phyloP scores from a whole-genome alignment of 352 stramenopile species.

The Pythium scleroteichum region DNA sequence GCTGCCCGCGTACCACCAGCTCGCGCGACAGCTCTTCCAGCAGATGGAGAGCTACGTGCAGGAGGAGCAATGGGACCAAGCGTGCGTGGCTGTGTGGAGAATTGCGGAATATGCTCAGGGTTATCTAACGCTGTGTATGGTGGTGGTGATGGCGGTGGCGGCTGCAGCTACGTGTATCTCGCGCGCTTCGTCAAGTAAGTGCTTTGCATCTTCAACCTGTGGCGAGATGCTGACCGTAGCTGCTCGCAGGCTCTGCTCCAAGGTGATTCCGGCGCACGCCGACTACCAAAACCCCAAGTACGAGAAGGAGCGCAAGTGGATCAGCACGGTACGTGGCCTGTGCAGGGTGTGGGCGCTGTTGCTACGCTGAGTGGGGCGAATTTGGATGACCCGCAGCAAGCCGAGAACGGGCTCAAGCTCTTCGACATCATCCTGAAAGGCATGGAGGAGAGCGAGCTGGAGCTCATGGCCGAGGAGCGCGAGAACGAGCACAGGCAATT shows the following conservation, averaged over 20 bases:
- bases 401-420: slow-evolving; percentile 52
- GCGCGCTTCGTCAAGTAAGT: slow-evolving; percentile 79
- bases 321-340: slow-evolving; percentile 44
- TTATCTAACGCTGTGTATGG: too few species aligned
- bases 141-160: too few species aligned
- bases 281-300: slow-evolving; percentile 61
- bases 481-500: slow-evolving; percentile 22
- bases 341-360: neutral
- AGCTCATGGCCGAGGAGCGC: slow-evolving; percentile 59
- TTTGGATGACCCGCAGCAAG: slow-evolving; percentile 49
- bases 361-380: too few species aligned
- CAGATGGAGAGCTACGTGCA: slow-evolving; percentile 72
- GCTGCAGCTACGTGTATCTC: slow-evolving; percentile 77
- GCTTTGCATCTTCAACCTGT: neutral
- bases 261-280: slow-evolving; percentile 61
- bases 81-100: slow-evolving; percentile 59
- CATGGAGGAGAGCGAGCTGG: slow-evolving; percentile 68
- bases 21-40: slow-evolving; percentile 73
- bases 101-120: too few species aligned
- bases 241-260: slow-evolving; percentile 57
- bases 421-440: slow-evolving; percentile 81
- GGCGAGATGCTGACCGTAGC: neutral
- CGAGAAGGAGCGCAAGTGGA: slow-evolving; percentile 65
- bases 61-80: slow-evolving; percentile 66
- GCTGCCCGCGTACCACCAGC: slow-evolving; percentile 68